A percentile compares a stretch with the other conserved stretches of the same genome.
These are phyloP conservation scores for Cymbopogon citratus DNA, from an alignment of 176 grass and related monocot species.

Conservation along the genomic window DNA sequence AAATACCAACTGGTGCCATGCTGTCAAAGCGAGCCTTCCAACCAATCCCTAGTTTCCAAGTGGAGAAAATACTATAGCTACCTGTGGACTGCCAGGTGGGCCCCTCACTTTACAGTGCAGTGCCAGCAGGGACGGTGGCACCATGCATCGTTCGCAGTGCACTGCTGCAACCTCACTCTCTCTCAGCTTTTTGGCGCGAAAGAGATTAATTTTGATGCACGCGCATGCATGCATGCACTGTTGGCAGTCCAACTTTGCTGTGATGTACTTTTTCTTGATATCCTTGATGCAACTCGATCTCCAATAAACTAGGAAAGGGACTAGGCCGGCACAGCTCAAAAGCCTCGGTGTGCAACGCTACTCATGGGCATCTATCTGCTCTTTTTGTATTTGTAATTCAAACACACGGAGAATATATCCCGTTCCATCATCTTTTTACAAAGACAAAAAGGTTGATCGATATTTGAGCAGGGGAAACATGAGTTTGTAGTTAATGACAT, in stretches of 20 bases:
- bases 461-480: background rate
- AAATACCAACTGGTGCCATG: background rate
- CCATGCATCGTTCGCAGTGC: no score
- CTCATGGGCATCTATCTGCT: background rate
- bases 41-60: constrained; percentile 10
- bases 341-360: constrained; percentile 7
- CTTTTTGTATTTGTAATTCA: background rate
- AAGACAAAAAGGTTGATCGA: background rate
- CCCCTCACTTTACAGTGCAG: constrained; percentile 8
- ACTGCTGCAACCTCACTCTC: no score
- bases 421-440: background rate
- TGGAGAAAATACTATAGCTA: background rate
- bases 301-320: constrained; percentile 42
- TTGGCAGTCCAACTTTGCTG: background rate
- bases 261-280: background rate
- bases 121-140: background rate
- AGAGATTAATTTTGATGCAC: background rate
- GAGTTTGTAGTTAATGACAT: background rate
- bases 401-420: background rate
- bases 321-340: constrained; percentile 18
- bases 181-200: background rate
- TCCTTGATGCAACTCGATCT: background rate
- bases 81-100: background rate
- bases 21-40: constrained; percentile 21
- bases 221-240: background rate